Base-by-base conservation (phyloP, 2,329 filamentous ascomycete species). In the Raffaelea ambrosiae region DNA sequence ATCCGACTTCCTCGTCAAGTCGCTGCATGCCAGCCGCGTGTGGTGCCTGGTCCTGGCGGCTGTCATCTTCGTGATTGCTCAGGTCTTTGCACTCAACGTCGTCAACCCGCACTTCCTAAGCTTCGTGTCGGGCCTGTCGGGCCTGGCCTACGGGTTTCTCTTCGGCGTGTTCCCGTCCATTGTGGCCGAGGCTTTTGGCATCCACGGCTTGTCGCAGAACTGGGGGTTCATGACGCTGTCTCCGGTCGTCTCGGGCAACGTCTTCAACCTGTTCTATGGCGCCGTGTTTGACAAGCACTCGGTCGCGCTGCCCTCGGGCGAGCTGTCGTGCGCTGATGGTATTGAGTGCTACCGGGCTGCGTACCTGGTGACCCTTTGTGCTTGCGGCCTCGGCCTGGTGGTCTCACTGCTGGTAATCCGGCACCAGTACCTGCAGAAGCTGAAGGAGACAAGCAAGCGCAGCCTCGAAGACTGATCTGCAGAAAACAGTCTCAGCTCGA, bases 161-260 rank as follows among this genome's bases (percentile, higher is more conserved):
- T 97, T 97, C 56, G 93, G 93, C 31, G 90, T 95, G 19, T 95
- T 87, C 64, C 93, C 93, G 0, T 90, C 89, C 13, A 81, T 97
- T 18, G 79, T 87, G 10, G 88, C 90, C 7, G 90, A 97, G 62
- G 84, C 85, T 0, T 98, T 98, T 62, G 93, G 93, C 8, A 85
- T 96, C 22, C 77, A 84, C 51, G 91, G 90, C 2, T 73, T 98
- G 42, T 89, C 85, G 48, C 88, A 95, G 61, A 98, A 97, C 60
- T 98, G 93, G 91, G 93, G 93, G 14, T 84, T 86, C 57, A 94
- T 98, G 82, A 96, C 88, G 0, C 71, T 96, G 43, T 84, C 88
- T 3, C 90, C 91, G 0, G 88, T 95, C 3, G 66, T 95, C 23
- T 89, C 84, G 9, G 90, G 88, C 44, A 95, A 97, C 58, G 65